These are phyloP conservation scores for Venturia effusa DNA, from an alignment of 2,329 filamentous ascomycete species.

Conservation along the genomic window DNA sequence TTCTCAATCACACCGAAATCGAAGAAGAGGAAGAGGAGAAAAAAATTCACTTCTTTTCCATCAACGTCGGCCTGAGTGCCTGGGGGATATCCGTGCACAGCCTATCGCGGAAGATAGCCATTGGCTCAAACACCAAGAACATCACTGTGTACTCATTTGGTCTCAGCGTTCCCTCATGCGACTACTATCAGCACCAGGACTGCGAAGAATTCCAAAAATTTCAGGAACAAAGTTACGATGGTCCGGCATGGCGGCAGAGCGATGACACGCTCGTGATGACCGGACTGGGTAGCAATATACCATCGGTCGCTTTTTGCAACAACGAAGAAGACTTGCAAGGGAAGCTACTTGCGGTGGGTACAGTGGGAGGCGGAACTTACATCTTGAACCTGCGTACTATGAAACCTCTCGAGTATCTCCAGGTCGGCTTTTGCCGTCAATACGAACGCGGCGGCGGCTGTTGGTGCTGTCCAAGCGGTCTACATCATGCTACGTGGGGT, in stretches of 20 bases:
- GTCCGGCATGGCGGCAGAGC: background rate
- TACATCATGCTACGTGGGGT: conserved; percentile 10
- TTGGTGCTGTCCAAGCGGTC: background rate
- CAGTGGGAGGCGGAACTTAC: conserved; percentile 40
- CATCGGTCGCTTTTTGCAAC: conserved; percentile 48
- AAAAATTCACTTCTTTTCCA: conserved; percentile 55
- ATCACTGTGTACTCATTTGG: conserved; percentile 52
- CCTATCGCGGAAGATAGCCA: conserved; percentile 72
- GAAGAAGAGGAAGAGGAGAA: conserved; percentile 11
- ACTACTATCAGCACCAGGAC: background rate
- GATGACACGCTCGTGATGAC: background rate
- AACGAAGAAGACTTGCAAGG: conserved; percentile 35
- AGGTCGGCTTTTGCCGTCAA: background rate
- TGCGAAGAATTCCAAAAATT: background rate
- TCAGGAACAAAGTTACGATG: background rate
- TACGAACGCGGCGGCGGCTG: background rate
- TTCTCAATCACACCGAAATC: conserved; percentile 15
- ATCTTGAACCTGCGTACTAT: conserved; percentile 34
- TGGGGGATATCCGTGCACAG: conserved; percentile 84
- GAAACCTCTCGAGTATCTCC: background rate
- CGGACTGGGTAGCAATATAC: conserved; percentile 37
- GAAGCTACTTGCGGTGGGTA: conserved; percentile 46
- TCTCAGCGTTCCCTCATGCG: background rate
- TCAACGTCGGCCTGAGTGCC: conserved; percentile 66
- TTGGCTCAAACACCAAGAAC: conserved; percentile 61